Percentiles rank a stretch among this genome's conserved stretches.
These are phyloP conservation scores for Amanita thiersii DNA, from an alignment of 768 basidiomycete species.

Conservation along the genomic window DNA sequence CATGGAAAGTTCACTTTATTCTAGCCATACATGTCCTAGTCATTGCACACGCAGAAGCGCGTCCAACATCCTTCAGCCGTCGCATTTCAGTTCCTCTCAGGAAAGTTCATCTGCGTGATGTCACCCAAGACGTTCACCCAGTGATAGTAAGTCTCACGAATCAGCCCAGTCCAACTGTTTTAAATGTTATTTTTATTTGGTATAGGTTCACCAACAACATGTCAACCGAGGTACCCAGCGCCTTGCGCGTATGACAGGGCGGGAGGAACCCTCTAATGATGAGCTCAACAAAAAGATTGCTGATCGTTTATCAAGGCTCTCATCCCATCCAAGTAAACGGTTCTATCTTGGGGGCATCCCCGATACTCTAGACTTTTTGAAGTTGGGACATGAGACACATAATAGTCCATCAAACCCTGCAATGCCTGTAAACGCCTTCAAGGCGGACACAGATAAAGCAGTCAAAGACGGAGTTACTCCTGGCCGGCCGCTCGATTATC, in stretches of 20 bases:
- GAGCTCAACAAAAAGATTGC: conserved; percentile 30
- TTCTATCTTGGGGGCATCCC: conserved; percentile 5
- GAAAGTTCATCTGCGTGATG: conserved; percentile 3
- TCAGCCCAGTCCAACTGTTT: neutral
- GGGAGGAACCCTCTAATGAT: conserved; percentile 23
- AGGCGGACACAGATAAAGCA: too few relatives aligned
- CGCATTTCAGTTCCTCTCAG: conserved; percentile 5
- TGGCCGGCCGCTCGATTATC: too few relatives aligned
- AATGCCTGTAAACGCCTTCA: too few relatives aligned
- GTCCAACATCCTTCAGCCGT: neutral
- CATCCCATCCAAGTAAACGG: conserved; percentile 18
- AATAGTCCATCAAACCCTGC: too few relatives aligned
- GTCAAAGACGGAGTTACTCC: too few relatives aligned
- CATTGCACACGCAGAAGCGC: neutral
- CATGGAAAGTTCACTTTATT: neutral
- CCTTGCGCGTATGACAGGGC: conserved; percentile 50
- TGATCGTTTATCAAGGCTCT: conserved; percentile 27
- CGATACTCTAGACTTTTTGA: neutral
- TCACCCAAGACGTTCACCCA: neutral
- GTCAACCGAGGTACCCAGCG: conserved; percentile 47
- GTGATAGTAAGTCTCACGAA: conserved; percentile 3
- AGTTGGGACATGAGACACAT: neutral
- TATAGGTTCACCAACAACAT: conserved; percentile 51
- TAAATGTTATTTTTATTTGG: neutral
- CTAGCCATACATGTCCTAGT: neutral